Evolutionary conservation across 176 grass and related monocot genomes (phyloP), one percentile per base, ranked within the genome.

Genomic region (Juncus inflexus): DNA sequence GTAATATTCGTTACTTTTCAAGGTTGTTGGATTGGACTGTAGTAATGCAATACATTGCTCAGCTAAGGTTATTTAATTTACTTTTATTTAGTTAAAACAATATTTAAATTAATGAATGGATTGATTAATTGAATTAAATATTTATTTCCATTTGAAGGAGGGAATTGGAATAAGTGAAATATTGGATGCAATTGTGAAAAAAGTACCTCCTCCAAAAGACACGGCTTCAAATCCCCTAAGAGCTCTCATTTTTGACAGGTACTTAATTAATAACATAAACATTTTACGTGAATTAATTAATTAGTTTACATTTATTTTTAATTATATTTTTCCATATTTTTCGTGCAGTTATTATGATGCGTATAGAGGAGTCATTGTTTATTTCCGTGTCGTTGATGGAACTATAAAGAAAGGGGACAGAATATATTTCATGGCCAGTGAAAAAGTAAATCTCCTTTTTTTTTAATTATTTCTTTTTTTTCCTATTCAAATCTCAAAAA

Each of bases 221-320:
- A 89, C 91, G 19, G 64, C 74, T 74, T 69, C 66, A 58, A 74
- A 61, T 55, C 91, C 87, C 75, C 83, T 91, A 60, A 96, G 91
- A 50, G 91, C 91, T 81, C 91, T 96, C 69, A 96, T 96, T 85
- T 96, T 96, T 83, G 91, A 96, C 62, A 96, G 91, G 91, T 96
- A 76, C 35, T 49, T 54, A 67, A 50, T 76, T 47, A 47, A 47
- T 9, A 47, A 6, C 4, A 47, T 47, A 47, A 47, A 6, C 43
- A 47, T 47, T 5, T 6, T 47, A 47, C 19, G 19, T 2, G 9
- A 1, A 47, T 47, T 61, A 28, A 61, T 61, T 19, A 19, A 61
- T 61, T 8, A 7, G 11, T 61, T n/a, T 19, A 52, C 11, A 15
- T 60, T 60, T 74, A 4, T 63, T 74, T 58, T 76, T 52, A 10